Conservation (phyloP, 495 filamentous ascomycete genomes). For the Penicillium nucicola region DNA sequence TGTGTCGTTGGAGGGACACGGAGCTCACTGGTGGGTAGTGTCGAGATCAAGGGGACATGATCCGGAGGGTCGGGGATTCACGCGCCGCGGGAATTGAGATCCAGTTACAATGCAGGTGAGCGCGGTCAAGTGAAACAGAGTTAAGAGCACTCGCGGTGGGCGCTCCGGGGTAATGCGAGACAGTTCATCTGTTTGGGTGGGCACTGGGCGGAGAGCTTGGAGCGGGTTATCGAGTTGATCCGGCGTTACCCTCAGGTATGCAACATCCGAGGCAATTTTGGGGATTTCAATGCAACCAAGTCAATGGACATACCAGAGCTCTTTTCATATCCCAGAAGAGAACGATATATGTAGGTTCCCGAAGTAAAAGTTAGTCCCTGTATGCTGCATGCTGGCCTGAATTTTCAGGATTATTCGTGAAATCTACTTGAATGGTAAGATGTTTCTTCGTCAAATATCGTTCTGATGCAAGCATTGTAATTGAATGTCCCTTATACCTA, state of each 20-base stretch:
- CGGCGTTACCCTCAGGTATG: neutral
- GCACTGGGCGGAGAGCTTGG: constrained; percentile 33
- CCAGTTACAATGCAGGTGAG: neutral
- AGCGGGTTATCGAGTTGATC: constrained; percentile 25
- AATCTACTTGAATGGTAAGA: too few species aligned
- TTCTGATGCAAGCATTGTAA: too few species aligned
- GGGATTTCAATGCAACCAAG: too few species aligned
- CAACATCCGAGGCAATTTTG: too few species aligned
- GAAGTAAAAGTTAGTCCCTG: too few species aligned
- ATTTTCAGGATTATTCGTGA: too few species aligned
- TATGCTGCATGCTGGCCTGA: too few species aligned
- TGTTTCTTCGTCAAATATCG: too few species aligned
- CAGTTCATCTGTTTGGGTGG: constrained; percentile 28
- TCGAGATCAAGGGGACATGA: constrained; percentile 37
- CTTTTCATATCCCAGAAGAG: too few species aligned
- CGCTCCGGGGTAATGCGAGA: constrained; percentile 7
- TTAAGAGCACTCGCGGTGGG: neutral
- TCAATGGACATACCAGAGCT: too few species aligned
- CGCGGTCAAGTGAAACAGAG: neutral
- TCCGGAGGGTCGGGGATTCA: constrained; percentile 23
- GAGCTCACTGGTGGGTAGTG: constrained; percentile 26
- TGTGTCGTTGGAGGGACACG: constrained; percentile 20
- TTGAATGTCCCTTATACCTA: too few species aligned
- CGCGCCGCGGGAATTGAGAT: constrained; percentile 9
- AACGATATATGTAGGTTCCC: too few species aligned